A percentile compares a stretch with the other conserved stretches of the same genome.
These are phyloP conservation scores for Bonnemaisonia californica DNA, from an alignment of 31 red algal genomes.

Conservation along the genomic window DNA sequence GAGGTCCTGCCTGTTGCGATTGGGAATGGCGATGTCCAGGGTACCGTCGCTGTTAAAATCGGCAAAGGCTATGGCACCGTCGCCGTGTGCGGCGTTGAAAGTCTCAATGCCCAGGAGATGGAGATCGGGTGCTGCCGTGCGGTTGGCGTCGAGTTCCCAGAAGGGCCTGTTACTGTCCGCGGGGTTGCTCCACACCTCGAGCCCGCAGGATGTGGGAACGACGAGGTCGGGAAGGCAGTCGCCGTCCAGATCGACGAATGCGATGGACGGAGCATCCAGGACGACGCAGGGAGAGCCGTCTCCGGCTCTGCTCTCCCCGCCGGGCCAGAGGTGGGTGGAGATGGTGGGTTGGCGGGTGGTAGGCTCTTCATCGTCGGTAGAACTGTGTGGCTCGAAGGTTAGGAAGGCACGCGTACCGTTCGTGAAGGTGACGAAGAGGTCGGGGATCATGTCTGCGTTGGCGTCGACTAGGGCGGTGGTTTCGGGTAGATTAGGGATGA, in stretches of 20 bases:
- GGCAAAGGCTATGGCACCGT: conserved; percentile 49
- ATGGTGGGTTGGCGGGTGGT: background rate
- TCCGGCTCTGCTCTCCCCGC: background rate
- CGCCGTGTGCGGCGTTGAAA: conserved; percentile 60
- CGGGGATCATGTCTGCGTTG: conserved; percentile 85
- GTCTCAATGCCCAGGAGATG: conserved; percentile 49
- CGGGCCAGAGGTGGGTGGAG: background rate
- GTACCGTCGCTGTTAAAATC: conserved; percentile 83
- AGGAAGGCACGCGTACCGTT: conserved; percentile 75
- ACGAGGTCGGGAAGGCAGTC: conserved; percentile 85
- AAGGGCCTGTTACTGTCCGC: conserved; percentile 30
- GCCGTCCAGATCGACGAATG: conserved; percentile 84
- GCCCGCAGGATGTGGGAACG: conserved; percentile 62
- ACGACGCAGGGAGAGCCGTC: conserved; percentile 21
- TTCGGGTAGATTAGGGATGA: conserved; percentile 40
- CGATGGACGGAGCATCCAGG: conserved; percentile 28
- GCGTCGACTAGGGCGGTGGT: conserved; percentile 67
- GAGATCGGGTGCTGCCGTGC: conserved; percentile 32
- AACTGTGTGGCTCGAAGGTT: conserved; percentile 23
- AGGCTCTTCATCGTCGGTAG: background rate
- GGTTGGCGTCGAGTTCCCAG: conserved; percentile 47
- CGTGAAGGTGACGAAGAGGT: conserved; percentile 75
- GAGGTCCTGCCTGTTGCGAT: conserved; percentile 48
- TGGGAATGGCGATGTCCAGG: conserved; percentile 68
- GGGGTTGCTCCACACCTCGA: conserved; percentile 78